These are phyloP conservation scores for Candida palmyrensis DNA, from an alignment of 805 yeast species.

Conservation along the genomic window DNA sequence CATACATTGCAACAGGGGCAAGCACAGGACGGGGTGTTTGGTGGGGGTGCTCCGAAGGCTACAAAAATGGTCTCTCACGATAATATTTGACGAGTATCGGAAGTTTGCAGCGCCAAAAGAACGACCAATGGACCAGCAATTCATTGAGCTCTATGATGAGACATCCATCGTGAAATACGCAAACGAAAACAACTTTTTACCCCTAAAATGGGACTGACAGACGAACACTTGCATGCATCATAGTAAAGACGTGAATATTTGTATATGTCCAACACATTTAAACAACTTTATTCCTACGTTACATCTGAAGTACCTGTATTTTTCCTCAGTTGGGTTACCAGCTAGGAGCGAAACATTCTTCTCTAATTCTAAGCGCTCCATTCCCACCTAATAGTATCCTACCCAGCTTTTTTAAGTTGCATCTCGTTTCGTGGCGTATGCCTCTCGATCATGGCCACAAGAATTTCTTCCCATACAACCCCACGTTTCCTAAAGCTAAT, in stretches of 20 bases:
- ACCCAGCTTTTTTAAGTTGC: background rate
- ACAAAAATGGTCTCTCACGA: conserved; percentile 89
- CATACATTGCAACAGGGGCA: conserved; percentile 94
- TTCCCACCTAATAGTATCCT: background rate
- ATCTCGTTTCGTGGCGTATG: background rate
- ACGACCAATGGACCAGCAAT: conserved; percentile 92
- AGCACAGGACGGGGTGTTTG: conserved; percentile 94
- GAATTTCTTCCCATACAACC: conserved; percentile 66
- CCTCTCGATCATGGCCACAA: conserved; percentile 34
- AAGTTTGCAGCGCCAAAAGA: conserved; percentile 94
- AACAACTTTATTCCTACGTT: no score
- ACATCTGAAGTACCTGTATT: no score
- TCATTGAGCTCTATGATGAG: conserved; percentile 84
- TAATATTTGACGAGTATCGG: conserved; percentile 94
- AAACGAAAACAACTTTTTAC: conserved; percentile 50
- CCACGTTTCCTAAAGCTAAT: conserved; percentile 58
- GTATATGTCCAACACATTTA: no score
- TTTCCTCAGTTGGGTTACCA: no score
- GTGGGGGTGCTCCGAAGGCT: conserved; percentile 87
- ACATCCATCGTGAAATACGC: conserved; percentile 55
- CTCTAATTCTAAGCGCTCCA: background rate
- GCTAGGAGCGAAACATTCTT: no score
- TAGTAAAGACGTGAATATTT: no score
- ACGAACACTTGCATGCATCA: no score
- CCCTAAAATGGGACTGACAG: conserved; percentile 58